A percentile compares a stretch with the other conserved stretches of the same genome.
phyloP scores from a whole-genome alignment of 768 basidiomycete species.

The Pleurotus sapidus region DNA sequence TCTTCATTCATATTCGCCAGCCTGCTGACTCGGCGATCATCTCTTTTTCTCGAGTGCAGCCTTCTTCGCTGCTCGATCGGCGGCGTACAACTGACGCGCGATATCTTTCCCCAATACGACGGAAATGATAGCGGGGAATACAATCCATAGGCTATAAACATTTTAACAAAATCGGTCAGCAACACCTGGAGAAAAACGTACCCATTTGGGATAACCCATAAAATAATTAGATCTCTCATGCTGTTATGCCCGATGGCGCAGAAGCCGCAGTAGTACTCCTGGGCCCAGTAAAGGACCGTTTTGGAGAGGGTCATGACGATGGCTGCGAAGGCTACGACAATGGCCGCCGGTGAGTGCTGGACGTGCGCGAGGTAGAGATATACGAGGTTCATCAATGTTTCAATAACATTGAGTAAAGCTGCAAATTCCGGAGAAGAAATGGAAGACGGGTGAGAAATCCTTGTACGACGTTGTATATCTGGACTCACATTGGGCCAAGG shows the following conservation, averaged over 20 bases:
- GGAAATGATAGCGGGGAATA: constrained; percentile 64
- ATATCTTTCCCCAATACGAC: constrained; percentile 64
- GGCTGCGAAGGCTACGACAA: constrained; percentile 70
- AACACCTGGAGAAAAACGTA: constrained; percentile 27
- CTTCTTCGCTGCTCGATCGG: constrained; percentile 18
- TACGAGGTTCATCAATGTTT: constrained; percentile 67
- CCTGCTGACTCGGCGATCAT: not conserved
- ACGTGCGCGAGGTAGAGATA: constrained; percentile 79
- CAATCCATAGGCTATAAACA: constrained; percentile 64
- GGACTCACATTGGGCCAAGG: constrained; percentile 78
- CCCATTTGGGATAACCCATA: constrained; percentile 83
- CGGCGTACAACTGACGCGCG: constrained; percentile 32
- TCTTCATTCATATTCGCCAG: no score
- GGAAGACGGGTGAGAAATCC: not conserved
- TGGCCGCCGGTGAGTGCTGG: constrained; percentile 57
- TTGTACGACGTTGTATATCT: not conserved
- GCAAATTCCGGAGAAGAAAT: not conserved
- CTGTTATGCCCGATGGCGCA: constrained; percentile 79
- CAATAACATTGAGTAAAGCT: constrained; percentile 81
- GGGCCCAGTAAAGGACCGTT: constrained; percentile 77
- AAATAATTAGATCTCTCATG: constrained; percentile 42
- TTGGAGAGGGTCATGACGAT: constrained; percentile 82
- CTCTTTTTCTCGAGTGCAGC: constrained; percentile 10
- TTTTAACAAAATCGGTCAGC: not conserved
- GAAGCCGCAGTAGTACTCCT: constrained; percentile 76